phyloP scores from a whole-genome alignment of 208 protist genomes.

The Phytomonas serpens region DNA sequence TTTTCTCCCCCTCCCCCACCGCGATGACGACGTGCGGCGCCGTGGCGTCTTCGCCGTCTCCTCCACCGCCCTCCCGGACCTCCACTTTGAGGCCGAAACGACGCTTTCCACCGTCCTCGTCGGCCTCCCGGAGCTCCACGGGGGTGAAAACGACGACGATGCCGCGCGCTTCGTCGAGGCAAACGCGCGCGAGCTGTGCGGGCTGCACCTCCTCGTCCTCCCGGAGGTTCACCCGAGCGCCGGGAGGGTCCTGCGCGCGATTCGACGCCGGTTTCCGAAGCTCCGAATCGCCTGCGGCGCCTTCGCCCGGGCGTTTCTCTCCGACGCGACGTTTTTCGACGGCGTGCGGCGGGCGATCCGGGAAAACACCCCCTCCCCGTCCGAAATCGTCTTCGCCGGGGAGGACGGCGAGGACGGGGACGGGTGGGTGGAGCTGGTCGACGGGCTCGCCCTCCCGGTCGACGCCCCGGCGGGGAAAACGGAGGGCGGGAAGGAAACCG shows the following conservation, averaged over 20 bases:
- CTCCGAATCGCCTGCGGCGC: conserved; percentile 40
- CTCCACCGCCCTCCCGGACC: conserved; percentile 37
- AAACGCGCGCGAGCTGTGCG: conserved; percentile 22
- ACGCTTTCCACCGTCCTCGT: conserved; percentile 37
- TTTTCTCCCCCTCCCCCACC: conserved; percentile 57
- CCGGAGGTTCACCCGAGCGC: conserved; percentile 36
- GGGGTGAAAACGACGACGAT: conserved; percentile 25
- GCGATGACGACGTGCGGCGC: background rate
- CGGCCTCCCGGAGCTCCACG: conserved; percentile 35
- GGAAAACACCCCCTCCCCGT: conserved; percentile 19
- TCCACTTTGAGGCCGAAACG: conserved; percentile 23
- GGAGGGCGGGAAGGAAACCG: no score
- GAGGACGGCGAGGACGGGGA: conserved; percentile 17
- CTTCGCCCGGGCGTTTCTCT: conserved; percentile 48
- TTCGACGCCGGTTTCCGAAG: conserved; percentile 27
- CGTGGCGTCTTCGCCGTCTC: conserved; percentile 45
- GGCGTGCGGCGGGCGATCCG: conserved; percentile 36
- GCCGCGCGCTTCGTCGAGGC: conserved; percentile 33
- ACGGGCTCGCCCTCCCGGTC: conserved; percentile 28
- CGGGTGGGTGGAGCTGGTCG: conserved; percentile 17
- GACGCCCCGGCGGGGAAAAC: background rate
- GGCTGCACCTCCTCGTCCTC: conserved; percentile 41
- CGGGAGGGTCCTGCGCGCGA: conserved; percentile 21
- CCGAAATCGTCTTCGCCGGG: conserved; percentile 18
- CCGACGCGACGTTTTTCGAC: conserved; percentile 55